phyloP scores from a whole-genome alignment of 2,329 filamentous ascomycete genomes.

The Talaromyces rugulosus region DNA sequence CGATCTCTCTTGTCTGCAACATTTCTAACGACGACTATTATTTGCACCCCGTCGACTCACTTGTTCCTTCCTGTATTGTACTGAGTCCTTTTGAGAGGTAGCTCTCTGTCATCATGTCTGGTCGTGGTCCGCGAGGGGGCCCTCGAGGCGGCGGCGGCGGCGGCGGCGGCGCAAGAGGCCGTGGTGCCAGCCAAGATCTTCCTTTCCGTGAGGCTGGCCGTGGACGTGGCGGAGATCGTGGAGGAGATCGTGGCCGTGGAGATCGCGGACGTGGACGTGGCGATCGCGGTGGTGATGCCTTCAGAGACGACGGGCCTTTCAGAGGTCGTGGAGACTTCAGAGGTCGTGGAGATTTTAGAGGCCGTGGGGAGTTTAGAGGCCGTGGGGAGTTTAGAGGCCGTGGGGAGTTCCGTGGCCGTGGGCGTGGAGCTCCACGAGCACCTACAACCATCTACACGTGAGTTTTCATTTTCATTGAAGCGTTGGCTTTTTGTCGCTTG shows the following conservation, averaged over 20 bases:
- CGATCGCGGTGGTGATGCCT: conserved; percentile 19
- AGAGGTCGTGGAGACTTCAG: conserved; percentile 25
- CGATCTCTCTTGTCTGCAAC: not conserved
- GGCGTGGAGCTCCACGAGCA: conserved; percentile 13
- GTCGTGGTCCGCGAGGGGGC: not conserved
- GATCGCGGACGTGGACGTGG: not conserved
- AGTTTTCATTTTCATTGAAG: not conserved
- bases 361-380: conserved; percentile 22
- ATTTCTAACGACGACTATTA: not conserved
- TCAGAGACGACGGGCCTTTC: not conserved
- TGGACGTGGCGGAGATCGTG: conserved; percentile 12
- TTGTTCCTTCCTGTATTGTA: not conserved
- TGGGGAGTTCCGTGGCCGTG: conserved; percentile 22
- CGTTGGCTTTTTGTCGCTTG: not conserved
- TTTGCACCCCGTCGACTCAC: not conserved
- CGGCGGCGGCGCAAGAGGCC: not conserved
- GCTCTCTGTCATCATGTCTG: not conserved
- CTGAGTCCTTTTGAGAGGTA: not conserved
- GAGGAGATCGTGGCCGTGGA: conserved; percentile 21
- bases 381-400: conserved; percentile 25
- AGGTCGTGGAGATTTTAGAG: conserved; percentile 14
- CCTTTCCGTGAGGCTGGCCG: not conserved
- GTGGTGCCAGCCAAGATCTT: not conserved
- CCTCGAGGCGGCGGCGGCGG: not conserved
- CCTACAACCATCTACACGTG: conserved; percentile 6